Conservation (phyloP, 2,329 filamentous ascomycete species). For the Tolypocladium nubicola region DNA sequence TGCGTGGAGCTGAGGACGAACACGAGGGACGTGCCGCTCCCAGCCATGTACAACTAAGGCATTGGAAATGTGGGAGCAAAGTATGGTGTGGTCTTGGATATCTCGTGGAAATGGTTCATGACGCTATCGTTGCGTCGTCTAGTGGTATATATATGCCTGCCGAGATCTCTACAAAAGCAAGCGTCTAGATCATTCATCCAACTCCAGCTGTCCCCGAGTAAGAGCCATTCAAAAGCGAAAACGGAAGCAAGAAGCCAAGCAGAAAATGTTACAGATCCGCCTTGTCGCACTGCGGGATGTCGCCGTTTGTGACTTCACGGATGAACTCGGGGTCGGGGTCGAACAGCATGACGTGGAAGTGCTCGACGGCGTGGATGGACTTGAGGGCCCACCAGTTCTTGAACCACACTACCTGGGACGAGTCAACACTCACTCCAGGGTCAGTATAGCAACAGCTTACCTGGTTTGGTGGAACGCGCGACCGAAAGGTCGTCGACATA, state of each 20-base stretch:
- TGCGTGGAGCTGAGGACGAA: slow-evolving; percentile 42
- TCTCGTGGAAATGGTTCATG: not conserved
- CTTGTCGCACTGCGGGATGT: slow-evolving; percentile 53
- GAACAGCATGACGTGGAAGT: slow-evolving; percentile 90
- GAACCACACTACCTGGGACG: slow-evolving; percentile 31
- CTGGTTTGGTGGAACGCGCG: slow-evolving; percentile 36
- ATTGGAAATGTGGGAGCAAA: not conserved
- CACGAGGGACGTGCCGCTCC: slow-evolving; percentile 12
- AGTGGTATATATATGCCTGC: not conserved
- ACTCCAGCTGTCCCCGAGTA: not conserved
- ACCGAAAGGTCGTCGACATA: slow-evolving; percentile 56
- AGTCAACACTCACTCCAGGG: not conserved
- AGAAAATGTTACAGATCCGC: slow-evolving; percentile 5
- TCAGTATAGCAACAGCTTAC: slow-evolving; percentile 26
- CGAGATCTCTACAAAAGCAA: not conserved
- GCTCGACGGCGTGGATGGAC: slow-evolving; percentile 77
- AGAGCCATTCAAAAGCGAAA: not conserved
- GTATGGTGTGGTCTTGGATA: not conserved
- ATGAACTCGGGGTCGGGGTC: slow-evolving; percentile 63
- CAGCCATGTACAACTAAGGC: not conserved
- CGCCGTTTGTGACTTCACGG: slow-evolving; percentile 58
- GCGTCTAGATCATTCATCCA: not conserved
- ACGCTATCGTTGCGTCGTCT: not conserved
- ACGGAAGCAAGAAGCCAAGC: not conserved
- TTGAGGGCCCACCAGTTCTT: slow-evolving; percentile 80